Evolutionary conservation across 345 rosid species (phyloP).

Genomic region (Lepidium aucheri): DNA sequence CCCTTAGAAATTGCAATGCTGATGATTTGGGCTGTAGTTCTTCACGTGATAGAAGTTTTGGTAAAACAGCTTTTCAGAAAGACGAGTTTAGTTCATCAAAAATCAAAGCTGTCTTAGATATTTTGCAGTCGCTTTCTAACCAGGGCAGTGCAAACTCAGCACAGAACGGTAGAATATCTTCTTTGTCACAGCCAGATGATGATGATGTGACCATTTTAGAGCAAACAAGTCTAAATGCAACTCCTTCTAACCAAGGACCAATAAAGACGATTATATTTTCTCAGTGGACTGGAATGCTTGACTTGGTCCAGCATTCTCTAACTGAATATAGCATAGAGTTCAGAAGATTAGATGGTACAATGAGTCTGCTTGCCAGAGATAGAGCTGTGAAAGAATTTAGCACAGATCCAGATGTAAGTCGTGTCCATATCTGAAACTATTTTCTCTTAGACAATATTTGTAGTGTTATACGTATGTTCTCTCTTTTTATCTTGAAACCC

Average conservation of each 20-base stretch:
- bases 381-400: slow-evolving; percentile 80
- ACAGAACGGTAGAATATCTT: slow-evolving; percentile 22
- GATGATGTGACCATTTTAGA: slow-evolving; percentile 29
- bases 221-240: slow-evolving; percentile 32
- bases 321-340: slow-evolving; percentile 39
- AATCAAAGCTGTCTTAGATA: slow-evolving; percentile 63
- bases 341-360: slow-evolving; percentile 91
- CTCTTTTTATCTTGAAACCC: background rate
- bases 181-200: slow-evolving; percentile 21
- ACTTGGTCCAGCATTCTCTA: slow-evolving; percentile 61
- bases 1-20: slow-evolving; percentile 46
- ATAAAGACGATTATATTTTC: slow-evolving; percentile 79
- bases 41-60: slow-evolving; percentile 28
- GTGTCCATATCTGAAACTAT: background rate
- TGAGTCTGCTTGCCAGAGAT: slow-evolving; percentile 73
- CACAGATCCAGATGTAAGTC: slow-evolving; percentile 56
- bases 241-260: slow-evolving; percentile 33
- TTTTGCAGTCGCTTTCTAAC: slow-evolving; percentile 43
- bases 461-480: background rate
- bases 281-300: slow-evolving; percentile 94
- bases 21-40: slow-evolving; percentile 37
- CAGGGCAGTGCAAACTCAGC: slow-evolving; percentile 30
- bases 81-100: slow-evolving; percentile 63
- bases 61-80: slow-evolving; percentile 36
- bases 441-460: background rate